These are phyloP conservation scores for Geotrichum fermentans DNA, from an alignment of 1,139 yeast species.

Conservation along the genomic window DNA sequence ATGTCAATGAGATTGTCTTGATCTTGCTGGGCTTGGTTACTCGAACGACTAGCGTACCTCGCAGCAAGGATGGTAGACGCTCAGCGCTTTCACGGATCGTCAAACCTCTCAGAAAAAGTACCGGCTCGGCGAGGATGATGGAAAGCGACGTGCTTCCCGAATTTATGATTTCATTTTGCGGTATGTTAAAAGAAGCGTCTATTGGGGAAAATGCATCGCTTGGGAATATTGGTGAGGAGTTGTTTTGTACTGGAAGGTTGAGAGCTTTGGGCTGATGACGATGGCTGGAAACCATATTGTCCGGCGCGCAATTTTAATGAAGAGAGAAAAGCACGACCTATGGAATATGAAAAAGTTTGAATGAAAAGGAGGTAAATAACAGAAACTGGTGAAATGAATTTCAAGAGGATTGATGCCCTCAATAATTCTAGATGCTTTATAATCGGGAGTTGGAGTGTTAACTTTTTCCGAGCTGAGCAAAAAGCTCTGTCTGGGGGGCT, in stretches of 20 bases:
- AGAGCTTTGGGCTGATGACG: background rate
- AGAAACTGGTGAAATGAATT: too few species aligned
- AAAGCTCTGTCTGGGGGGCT: too few species aligned
- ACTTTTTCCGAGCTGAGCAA: too few species aligned
- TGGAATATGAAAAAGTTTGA: too few species aligned
- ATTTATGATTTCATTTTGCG: conserved; percentile 17
- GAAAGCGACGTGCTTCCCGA: conserved; percentile 22
- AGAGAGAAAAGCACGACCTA: too few species aligned
- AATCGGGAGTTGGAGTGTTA: too few species aligned
- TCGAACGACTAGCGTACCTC: conserved; percentile 75
- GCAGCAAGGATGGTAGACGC: conserved; percentile 72
- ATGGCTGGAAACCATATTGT: background rate
- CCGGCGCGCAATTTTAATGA: too few species aligned
- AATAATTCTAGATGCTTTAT: too few species aligned
- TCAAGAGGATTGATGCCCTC: too few species aligned
- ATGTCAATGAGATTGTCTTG: conserved; percentile 59
- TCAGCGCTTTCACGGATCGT: conserved; percentile 58
- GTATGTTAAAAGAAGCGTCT: conserved; percentile 18
- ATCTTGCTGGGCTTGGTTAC: conserved; percentile 71
- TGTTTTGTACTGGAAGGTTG: conserved; percentile 3
- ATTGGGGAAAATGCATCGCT: conserved; percentile 19
- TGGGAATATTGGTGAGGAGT: conserved; percentile 21
- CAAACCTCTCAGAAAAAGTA: conserved; percentile 77
- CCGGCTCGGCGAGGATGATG: conserved; percentile 71
- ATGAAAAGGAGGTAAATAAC: too few species aligned